A percentile compares a stretch with the other conserved stretches of the same genome.
phyloP scores from a whole-genome alignment of 1,284 basidiomycete genomes.

The Prillingera fragicola region DNA sequence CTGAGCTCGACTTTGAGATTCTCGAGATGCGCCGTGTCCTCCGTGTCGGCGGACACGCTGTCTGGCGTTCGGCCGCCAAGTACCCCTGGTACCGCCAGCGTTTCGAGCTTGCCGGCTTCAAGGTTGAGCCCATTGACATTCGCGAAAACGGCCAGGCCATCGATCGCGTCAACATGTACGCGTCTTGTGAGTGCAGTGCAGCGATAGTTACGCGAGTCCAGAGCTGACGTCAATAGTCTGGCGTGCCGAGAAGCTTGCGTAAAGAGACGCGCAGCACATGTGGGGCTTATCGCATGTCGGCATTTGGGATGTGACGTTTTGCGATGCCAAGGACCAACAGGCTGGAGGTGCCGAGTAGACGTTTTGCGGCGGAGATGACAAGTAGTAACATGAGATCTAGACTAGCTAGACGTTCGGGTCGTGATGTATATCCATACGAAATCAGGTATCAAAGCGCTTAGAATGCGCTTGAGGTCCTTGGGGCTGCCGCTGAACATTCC shows the following conservation, averaged over 20 bases:
- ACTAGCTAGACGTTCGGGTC: too few relatives aligned
- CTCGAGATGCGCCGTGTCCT: constrained; percentile 60
- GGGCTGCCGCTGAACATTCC: too few relatives aligned
- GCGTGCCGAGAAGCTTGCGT: constrained; percentile 34
- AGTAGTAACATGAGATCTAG: too few relatives aligned
- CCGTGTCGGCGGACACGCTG: constrained; percentile 59
- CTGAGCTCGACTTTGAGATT: constrained; percentile 61
- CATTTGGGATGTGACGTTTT: too few relatives aligned
- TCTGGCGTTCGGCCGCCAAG: constrained; percentile 66
- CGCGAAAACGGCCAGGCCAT: constrained; percentile 53
- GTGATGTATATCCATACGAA: too few relatives aligned
- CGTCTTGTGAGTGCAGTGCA: constrained; percentile 34
- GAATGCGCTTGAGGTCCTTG: too few relatives aligned
- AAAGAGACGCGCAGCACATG: too few relatives aligned
- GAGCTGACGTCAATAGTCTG: constrained; percentile 30
- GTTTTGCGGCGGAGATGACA: too few relatives aligned
- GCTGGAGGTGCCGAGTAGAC: too few relatives aligned
- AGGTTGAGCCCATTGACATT: constrained; percentile 51
- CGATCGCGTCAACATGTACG: constrained; percentile 62
- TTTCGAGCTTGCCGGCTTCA: constrained; percentile 53
- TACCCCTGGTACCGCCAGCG: constrained; percentile 68
- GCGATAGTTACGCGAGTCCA: neutral
- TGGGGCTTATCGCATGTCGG: too few relatives aligned
- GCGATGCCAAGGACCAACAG: too few relatives aligned
- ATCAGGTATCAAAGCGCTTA: too few relatives aligned